These are phyloP conservation scores for Phytopythium ostracodes DNA, from an alignment of 352 stramenopile species.

Conservation along the genomic window DNA sequence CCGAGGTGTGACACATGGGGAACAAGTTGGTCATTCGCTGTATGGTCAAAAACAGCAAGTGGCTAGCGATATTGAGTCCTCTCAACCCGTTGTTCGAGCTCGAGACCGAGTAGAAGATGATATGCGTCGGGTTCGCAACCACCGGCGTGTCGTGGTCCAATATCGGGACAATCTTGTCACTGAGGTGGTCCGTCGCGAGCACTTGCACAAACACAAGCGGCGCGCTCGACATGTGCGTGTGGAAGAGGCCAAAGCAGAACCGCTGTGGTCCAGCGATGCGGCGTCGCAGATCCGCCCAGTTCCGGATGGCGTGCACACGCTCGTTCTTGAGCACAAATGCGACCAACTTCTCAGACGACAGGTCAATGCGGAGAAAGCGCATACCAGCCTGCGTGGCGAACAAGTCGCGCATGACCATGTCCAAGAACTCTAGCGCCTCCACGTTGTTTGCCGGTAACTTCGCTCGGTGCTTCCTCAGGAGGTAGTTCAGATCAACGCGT, in stretches of 20 bases:
- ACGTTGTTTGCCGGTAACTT: conserved; percentile 43
- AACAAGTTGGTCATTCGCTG: conserved; percentile 66
- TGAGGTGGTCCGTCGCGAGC: conserved; percentile 65
- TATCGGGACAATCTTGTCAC: conserved; percentile 56
- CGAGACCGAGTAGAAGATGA: conserved; percentile 86
- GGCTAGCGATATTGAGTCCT: conserved; percentile 76
- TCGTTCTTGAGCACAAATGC: conserved; percentile 75
- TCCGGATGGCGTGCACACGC: conserved; percentile 66
- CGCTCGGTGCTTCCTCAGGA: conserved; percentile 48
- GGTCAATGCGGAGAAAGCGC: conserved; percentile 74
- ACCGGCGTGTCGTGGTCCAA: conserved; percentile 45
- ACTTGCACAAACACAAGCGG: conserved; percentile 80
- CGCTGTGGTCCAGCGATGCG: conserved; percentile 61
- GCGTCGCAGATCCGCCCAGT: conserved; percentile 60
- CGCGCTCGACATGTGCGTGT: conserved; percentile 65
- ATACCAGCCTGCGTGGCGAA: conserved; percentile 82
- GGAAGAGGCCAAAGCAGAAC: conserved; percentile 82
- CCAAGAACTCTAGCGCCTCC: conserved; percentile 69
- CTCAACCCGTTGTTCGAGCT: conserved; percentile 77
- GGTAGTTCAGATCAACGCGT: conserved; percentile 50
- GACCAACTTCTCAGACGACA: conserved; percentile 62
- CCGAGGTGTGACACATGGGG: conserved; percentile 55
- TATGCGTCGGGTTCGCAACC: conserved; percentile 51
- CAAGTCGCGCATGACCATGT: conserved; percentile 79
- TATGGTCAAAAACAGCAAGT: conserved; percentile 82